phyloP scores from a whole-genome alignment of 2,329 filamentous ascomycete genomes.

The Madurella fahalii region DNA sequence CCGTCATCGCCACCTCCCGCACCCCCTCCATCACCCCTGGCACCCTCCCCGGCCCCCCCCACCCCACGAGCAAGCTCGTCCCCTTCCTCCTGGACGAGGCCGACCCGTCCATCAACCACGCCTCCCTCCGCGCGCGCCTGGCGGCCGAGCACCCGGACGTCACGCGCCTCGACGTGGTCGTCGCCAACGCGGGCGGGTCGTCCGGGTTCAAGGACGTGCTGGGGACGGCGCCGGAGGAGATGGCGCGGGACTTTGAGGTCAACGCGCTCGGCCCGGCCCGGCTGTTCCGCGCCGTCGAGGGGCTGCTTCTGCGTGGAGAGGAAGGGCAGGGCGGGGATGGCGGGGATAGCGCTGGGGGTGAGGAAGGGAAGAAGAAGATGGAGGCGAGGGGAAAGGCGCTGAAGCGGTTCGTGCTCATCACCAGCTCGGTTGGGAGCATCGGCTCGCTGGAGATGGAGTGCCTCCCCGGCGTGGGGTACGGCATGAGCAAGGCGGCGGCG shows the following conservation, averaged over 20 bases:
- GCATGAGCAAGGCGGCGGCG: conserved; percentile 30
- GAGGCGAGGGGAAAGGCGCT: no score
- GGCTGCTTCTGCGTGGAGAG: conserved; percentile 19
- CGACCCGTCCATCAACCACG: conserved; percentile 8
- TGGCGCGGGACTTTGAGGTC: conserved; percentile 22
- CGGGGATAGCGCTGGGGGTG: background rate
- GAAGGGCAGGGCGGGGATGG: background rate
- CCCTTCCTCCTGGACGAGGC: conserved; percentile 23
- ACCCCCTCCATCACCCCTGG: conserved; percentile 40
- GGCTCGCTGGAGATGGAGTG: conserved; percentile 19
- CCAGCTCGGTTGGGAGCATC: conserved; percentile 28
- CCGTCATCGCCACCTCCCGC: conserved; percentile 28
- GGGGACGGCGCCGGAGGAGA: conserved; percentile 17
- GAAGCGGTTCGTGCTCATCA: conserved; percentile 26
- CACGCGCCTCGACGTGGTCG: conserved; percentile 23
- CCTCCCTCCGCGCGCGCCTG: conserved; percentile 17
- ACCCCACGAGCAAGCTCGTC: conserved; percentile 17
- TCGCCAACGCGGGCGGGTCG: conserved; percentile 30
- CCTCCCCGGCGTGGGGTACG: conserved; percentile 25
- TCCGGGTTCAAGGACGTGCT: conserved; percentile 20
- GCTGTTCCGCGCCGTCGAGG: conserved; percentile 23
- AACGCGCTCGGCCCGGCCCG: conserved; percentile 26
- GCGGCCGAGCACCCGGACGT: conserved; percentile 8
- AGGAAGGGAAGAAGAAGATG: no score
- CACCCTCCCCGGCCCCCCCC: conserved; percentile 70